These are phyloP conservation scores for Colletotrichum orbiculare DNA, from an alignment of 2,329 filamentous ascomycete genomes.

Conservation along the genomic window DNA sequence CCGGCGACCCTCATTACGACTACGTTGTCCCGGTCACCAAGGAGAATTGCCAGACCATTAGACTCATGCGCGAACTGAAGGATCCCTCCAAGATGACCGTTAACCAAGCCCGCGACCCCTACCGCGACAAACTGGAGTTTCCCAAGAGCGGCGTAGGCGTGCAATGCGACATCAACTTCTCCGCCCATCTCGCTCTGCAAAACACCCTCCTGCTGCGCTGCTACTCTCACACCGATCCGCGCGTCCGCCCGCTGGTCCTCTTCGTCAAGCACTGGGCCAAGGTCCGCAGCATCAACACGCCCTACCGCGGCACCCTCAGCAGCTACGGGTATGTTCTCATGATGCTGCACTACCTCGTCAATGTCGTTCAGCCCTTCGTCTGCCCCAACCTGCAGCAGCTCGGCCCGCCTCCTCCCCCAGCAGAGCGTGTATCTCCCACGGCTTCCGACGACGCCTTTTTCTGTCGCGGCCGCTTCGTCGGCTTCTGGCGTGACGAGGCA, in stretches of 20 bases:
- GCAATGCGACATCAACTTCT: conserved; percentile 93
- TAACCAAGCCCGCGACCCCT: conserved; percentile 64
- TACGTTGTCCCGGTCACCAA: conserved; percentile 52
- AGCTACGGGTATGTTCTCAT: conserved; percentile 94
- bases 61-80: conserved; percentile 56
- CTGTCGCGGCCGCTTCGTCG: conserved; percentile 75
- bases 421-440: conserved; percentile 42
- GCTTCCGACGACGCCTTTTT: conserved; percentile 52
- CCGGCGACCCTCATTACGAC: conserved; percentile 40
- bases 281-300: conserved; percentile 83
- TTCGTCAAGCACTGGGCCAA: conserved; percentile 96
- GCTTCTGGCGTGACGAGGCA: conserved; percentile 81
- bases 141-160: conserved; percentile 82
- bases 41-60: conserved; percentile 48
- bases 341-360: conserved; percentile 91
- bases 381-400: conserved; percentile 82
- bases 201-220: conserved; percentile 86
- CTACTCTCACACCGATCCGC: conserved; percentile 82
- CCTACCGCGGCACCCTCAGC: conserved; percentile 86
- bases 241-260: conserved; percentile 81
- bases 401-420: conserved; percentile 55
- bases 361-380: conserved; percentile 82
- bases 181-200: conserved; percentile 82
- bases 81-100: conserved; percentile 62
- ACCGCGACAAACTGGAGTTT: conserved; percentile 76